These are phyloP conservation scores for Elaeis oleifera DNA, from an alignment of 202 grass and related monocot genomes.

Conservation along the genomic window DNA sequence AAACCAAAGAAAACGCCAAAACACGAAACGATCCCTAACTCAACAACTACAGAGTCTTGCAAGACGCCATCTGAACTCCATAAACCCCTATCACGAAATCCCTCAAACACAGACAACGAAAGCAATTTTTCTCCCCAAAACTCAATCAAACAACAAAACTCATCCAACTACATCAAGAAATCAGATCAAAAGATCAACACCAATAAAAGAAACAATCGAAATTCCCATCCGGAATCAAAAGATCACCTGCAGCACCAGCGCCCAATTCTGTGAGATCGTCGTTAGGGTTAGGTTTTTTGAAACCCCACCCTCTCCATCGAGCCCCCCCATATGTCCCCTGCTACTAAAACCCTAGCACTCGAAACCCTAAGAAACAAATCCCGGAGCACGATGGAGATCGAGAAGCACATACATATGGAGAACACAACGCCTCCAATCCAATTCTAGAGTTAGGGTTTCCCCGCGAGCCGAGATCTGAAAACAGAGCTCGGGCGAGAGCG, in stretches of 20 bases:
- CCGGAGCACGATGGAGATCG: too few species aligned
- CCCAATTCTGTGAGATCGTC: not conserved
- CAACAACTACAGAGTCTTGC: too few species aligned
- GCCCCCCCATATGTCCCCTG: not conserved
- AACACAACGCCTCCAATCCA: too few species aligned
- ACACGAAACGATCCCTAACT: too few species aligned
- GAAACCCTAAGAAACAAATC: not conserved
- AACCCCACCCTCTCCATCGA: slow-evolving; percentile 4
- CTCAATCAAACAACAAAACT: not conserved
- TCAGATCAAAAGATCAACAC: not conserved
- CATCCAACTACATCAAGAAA: not conserved
- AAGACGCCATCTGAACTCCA: too few species aligned
- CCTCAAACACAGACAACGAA: not conserved
- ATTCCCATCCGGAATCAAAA: not conserved
- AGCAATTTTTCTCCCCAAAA: not conserved
- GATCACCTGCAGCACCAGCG: not conserved
- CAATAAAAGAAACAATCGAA: not conserved
- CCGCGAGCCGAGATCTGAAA: too few species aligned
- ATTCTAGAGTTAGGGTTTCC: too few species aligned
- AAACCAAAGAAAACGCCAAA: too few species aligned
- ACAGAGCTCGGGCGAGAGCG: too few species aligned
- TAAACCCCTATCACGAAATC: too few species aligned
- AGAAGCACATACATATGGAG: too few species aligned
- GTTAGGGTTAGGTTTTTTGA: not conserved
- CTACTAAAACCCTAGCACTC: not conserved